These are phyloP conservation scores for Colletotrichum coccodes DNA, from an alignment of 2,329 filamentous ascomycete species.

Conservation along the genomic window DNA sequence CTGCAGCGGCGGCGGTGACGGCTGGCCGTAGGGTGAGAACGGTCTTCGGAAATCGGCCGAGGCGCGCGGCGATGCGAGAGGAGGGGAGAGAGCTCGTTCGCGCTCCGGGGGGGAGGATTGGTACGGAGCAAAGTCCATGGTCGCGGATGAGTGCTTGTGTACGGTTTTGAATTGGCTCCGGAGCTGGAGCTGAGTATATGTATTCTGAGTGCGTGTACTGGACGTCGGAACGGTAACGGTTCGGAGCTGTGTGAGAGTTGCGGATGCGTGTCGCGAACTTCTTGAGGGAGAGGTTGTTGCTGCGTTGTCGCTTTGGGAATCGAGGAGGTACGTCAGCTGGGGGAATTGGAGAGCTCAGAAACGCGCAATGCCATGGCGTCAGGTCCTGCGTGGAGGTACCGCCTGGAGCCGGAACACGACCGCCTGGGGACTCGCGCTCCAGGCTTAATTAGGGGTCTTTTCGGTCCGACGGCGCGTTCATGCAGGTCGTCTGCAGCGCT, in stretches of 20 bases:
- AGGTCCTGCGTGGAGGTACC: conserved; percentile 13
- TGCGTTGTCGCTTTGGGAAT: neutral
- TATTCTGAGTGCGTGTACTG: neutral
- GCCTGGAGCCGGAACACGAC: neutral
- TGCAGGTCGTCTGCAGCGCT: conserved; percentile 25
- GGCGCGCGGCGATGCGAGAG: conserved; percentile 63
- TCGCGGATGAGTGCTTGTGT: conserved; percentile 32
- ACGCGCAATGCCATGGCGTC: conserved; percentile 28
- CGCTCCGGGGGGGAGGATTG: conserved; percentile 92
- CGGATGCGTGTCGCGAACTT: neutral
- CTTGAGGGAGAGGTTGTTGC: neutral
- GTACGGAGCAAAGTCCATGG: conserved; percentile 96
- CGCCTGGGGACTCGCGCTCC: neutral
- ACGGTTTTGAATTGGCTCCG: neutral
- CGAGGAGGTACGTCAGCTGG: conserved; percentile 23
- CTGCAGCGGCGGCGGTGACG: conserved; percentile 57
- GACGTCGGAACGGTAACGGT: neutral
- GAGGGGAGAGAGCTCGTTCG: conserved; percentile 81
- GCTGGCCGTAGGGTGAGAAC: conserved; percentile 58
- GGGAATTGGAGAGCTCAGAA: conserved; percentile 19
- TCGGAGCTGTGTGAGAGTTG: neutral
- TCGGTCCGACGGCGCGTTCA: conserved; percentile 21
- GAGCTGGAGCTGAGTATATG: neutral
- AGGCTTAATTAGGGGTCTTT: conserved; percentile 26
- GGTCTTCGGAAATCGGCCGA: conserved; percentile 66